Percentiles rank a stretch among this genome's conserved stretches.
These are phyloP conservation scores for Lentinula lateritia DNA, from an alignment of 768 basidiomycete genomes.

Conservation along the genomic window DNA sequence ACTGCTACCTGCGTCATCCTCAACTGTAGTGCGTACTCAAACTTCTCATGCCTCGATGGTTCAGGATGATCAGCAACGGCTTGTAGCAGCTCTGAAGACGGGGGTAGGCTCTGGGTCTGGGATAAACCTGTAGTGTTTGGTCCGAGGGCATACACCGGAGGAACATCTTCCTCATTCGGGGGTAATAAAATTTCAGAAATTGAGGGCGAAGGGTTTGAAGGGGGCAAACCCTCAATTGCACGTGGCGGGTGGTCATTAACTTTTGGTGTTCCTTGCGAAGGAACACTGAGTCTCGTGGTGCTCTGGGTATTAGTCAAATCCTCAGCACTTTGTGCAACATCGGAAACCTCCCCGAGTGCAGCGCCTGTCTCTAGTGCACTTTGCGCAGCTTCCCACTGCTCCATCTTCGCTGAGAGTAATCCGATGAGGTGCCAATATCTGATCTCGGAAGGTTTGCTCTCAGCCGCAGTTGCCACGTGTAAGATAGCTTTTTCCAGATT, in stretches of 20 bases:
- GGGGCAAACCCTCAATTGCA: background rate
- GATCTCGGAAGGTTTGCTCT: conserved; percentile 54
- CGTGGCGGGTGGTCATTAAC: background rate
- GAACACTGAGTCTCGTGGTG: background rate
- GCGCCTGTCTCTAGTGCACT: conserved; percentile 78
- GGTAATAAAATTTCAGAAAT: background rate
- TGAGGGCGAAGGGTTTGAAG: background rate
- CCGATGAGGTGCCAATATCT: conserved; percentile 92
- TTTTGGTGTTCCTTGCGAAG: background rate
- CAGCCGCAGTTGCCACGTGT: conserved; percentile 67
- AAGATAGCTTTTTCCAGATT: conserved; percentile 64
- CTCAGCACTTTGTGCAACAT: background rate
- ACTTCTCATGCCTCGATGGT: conserved; percentile 50
- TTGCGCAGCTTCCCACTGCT: conserved; percentile 74
- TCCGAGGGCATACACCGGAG: conserved; percentile 19
- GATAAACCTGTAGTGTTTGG: conserved; percentile 12
- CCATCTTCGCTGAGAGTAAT: conserved; percentile 69
- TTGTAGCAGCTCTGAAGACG: conserved; percentile 36
- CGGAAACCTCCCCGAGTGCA: conserved; percentile 38
- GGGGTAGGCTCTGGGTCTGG: conserved; percentile 26
- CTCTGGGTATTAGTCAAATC: background rate
- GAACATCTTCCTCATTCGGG: background rate
- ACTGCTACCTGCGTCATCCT: conserved; percentile 82
- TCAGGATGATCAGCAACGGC: conserved; percentile 41
- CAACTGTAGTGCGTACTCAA: conserved; percentile 79